phyloP scores from a whole-genome alignment of 495 filamentous ascomycete genomes.

The Lophiostoma macrostomum region DNA sequence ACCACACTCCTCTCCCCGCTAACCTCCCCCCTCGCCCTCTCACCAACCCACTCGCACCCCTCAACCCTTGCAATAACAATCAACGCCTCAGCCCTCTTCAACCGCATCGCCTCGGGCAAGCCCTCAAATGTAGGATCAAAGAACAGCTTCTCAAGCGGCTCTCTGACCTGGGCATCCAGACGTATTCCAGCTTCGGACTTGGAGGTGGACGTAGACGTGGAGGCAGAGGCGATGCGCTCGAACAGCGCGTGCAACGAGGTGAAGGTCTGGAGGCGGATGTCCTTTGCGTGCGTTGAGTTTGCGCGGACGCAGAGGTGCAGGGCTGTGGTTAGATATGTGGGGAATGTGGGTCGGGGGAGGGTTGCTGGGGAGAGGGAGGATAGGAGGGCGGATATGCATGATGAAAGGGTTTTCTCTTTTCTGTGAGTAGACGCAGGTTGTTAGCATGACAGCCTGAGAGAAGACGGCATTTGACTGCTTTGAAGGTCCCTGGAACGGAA shows the following conservation, averaged over 20 bases:
- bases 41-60: slow-evolving; percentile 14
- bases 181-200: not conserved
- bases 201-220: not conserved
- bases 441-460: no score
- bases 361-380: not conserved
- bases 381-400: slow-evolving; percentile 18
- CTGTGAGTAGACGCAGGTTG: no score
- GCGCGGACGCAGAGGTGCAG: slow-evolving; percentile 19
- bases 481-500: slow-evolving; percentile 1
- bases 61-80: slow-evolving; percentile 15
- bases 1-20: slow-evolving; percentile 26
- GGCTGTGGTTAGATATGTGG: slow-evolving; percentile 2
- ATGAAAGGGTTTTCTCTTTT: slow-evolving; percentile 32
- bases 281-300: slow-evolving; percentile 16
- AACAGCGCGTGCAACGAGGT: slow-evolving; percentile 25
- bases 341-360: slow-evolving; percentile 7
- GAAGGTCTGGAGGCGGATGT: slow-evolving; percentile 28
- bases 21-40: slow-evolving; percentile 24
- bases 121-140: slow-evolving; percentile 32
- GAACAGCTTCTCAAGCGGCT: slow-evolving; percentile 17
- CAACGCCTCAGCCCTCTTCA: slow-evolving; percentile 32
- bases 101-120: slow-evolving; percentile 30
- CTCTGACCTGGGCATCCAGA: not conserved
- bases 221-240: not conserved
- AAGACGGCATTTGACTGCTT: no score